Conservation (phyloP, 768 basidiomycete genomes). For the Suillus bovinus region DNA sequence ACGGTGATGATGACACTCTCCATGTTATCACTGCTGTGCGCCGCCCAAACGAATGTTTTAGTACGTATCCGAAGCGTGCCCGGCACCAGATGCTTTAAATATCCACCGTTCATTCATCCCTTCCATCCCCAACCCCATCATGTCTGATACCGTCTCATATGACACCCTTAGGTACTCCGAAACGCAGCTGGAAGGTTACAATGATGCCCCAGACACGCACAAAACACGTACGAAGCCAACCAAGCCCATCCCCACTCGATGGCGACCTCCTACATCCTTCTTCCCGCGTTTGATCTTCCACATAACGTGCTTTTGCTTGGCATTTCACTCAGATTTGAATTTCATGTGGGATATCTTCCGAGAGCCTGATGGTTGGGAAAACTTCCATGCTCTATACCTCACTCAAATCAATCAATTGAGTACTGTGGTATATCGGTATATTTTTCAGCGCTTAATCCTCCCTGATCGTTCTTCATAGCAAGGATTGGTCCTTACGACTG, state of each 20-base stretch:
- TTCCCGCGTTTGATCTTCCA: neutral
- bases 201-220: too few relatives aligned
- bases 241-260: neutral
- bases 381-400: neutral
- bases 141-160: neutral
- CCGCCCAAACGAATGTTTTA: neutral
- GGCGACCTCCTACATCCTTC: neutral
- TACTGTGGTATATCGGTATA: neutral
- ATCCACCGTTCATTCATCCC: neutral
- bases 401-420: constrained; percentile 1
- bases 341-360: constrained; percentile 6
- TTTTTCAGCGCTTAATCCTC: neutral
- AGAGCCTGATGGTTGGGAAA: neutral
- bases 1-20: too few relatives aligned
- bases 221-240: too few relatives aligned
- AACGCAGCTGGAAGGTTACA: neutral
- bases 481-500: constrained; percentile 3
- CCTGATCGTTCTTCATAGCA: neutral
- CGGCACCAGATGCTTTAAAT: neutral
- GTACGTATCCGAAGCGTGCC: neutral
- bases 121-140: neutral
- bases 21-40: neutral
- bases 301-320: neutral
- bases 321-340: neutral
- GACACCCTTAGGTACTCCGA: neutral